These are phyloP conservation scores for Mucor racemosus DNA, from an alignment of 371 early-diverging fungal species.

Conservation along the genomic window DNA sequence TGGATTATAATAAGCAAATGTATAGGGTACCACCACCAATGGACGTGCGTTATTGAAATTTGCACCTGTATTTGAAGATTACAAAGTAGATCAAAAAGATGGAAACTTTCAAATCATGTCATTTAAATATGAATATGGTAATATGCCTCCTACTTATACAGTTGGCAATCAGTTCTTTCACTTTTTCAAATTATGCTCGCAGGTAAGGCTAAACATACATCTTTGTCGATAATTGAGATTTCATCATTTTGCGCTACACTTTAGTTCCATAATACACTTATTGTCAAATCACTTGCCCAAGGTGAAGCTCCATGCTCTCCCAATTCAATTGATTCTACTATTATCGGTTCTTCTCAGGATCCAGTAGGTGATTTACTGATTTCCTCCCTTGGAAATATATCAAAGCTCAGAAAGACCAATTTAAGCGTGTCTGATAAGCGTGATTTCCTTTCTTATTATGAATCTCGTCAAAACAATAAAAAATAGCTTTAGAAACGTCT, in stretches of 20 bases:
- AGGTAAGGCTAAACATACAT: constrained; percentile 36
- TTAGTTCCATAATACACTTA: constrained; percentile 60
- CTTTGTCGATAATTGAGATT: no score
- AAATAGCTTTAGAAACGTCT: constrained; percentile 14
- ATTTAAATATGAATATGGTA: constrained; percentile 76
- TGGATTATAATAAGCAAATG: no score
- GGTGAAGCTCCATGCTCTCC: constrained; percentile 41
- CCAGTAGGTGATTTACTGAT: constrained; percentile 64
- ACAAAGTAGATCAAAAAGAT: constrained; percentile 56
- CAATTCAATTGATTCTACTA: constrained; percentile 33
- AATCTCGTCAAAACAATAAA: constrained; percentile 51
- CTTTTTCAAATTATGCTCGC: constrained; percentile 61
- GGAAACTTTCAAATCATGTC: constrained; percentile 64
- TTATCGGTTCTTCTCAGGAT: constrained; percentile 49
- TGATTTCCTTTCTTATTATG: constrained; percentile 80
- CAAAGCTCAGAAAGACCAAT: constrained; percentile 77
- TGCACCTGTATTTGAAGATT: constrained; percentile 67
- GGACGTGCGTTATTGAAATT: constrained; percentile 83
- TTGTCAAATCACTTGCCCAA: constrained; percentile 57
- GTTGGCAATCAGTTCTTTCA: constrained; percentile 65
- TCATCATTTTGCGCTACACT: no score
- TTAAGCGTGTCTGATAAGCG: constrained; percentile 76
- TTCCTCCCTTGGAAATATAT: constrained; percentile 64
- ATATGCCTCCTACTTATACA: constrained; percentile 71
- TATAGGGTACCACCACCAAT: constrained; percentile 81